phyloP scores from a whole-genome alignment of 208 protist genomes.

The Herpetomonas samuelpessoai region DNA sequence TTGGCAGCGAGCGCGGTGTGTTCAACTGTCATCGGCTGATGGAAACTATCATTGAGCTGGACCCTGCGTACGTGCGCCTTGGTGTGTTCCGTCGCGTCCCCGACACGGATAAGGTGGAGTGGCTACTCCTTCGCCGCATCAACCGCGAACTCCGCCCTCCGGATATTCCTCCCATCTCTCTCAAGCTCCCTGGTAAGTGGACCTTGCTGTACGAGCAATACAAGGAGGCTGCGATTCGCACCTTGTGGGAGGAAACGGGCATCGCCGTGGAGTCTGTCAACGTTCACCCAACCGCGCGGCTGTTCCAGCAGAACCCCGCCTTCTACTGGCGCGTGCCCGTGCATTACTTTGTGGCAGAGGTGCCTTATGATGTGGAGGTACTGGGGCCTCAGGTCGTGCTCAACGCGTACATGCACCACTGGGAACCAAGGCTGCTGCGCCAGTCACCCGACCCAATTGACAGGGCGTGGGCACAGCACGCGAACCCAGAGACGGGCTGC shows the following conservation, averaged over 20 bases:
- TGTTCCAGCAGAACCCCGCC: conserved; percentile 47
- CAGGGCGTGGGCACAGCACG: conserved; percentile 77
- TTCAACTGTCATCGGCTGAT: conserved; percentile 88
- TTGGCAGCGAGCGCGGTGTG: conserved; percentile 86
- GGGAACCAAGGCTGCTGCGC: conserved; percentile 72
- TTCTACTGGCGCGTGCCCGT: conserved; percentile 91
- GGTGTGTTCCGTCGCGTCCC: conserved; percentile 78
- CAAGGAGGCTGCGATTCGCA: conserved; percentile 86
- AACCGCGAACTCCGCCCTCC: conserved; percentile 86
- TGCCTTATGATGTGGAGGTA: conserved; percentile 77
- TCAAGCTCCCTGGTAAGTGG: conserved; percentile 91
- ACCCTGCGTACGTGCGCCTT: conserved; percentile 84
- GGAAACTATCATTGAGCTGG: conserved; percentile 70
- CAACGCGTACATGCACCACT: conserved; percentile 81
- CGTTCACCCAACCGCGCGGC: conserved; percentile 67
- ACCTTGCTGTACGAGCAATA: conserved; percentile 85
- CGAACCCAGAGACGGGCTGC: conserved; percentile 80
- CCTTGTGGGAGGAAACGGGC: conserved; percentile 90
- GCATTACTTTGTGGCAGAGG: conserved; percentile 86
- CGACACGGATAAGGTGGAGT: conserved; percentile 55
- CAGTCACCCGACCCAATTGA: conserved; percentile 90
- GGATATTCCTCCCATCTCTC: conserved; percentile 88
- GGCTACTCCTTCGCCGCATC: conserved; percentile 87
- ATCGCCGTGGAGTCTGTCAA: conserved; percentile 64
- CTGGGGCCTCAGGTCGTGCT: conserved; percentile 70